Conservation (phyloP, 2,329 filamentous ascomycete species). For the Arthroderma sp. region DNA sequence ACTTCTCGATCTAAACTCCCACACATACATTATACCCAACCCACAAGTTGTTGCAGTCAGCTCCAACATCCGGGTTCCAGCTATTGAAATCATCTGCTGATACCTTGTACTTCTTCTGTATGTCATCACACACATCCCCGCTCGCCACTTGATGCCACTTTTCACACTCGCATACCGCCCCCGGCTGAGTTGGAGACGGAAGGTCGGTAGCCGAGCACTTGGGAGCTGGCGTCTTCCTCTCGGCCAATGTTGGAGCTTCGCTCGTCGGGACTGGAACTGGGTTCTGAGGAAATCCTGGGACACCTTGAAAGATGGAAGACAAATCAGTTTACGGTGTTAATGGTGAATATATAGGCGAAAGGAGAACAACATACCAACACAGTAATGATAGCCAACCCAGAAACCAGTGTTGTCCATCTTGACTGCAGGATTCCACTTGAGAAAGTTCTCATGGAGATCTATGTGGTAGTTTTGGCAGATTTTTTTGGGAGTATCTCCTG, state of each 20-base stretch:
- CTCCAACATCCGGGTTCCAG: constrained; percentile 16
- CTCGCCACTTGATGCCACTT: constrained; percentile 18
- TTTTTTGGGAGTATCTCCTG: background rate
- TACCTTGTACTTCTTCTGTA: constrained; percentile 16
- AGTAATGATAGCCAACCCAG: constrained; percentile 18
- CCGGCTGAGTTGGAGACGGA: constrained; percentile 13
- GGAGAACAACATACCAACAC: no score
- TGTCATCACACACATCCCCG: constrained; percentile 19
- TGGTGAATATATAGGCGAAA: no score
- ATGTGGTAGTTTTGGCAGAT: background rate
- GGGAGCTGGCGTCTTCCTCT: background rate
- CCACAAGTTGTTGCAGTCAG: background rate
- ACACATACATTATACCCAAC: constrained; percentile 2
- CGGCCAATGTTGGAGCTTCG: background rate
- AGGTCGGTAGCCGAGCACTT: background rate
- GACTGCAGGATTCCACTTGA: constrained; percentile 19
- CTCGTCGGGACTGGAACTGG: background rate
- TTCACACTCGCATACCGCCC: constrained; percentile 17
- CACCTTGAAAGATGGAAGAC: no score
- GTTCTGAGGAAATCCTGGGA: no score
- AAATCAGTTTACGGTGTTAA: no score
- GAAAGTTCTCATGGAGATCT: constrained; percentile 10
- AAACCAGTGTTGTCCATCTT: constrained; percentile 14
- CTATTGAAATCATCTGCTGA: constrained; percentile 12
- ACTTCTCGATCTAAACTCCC: background rate